Evolutionary conservation across 768 basidiomycete genomes (phyloP).

Genomic region (Boletus rufocinnamomeus): DNA sequence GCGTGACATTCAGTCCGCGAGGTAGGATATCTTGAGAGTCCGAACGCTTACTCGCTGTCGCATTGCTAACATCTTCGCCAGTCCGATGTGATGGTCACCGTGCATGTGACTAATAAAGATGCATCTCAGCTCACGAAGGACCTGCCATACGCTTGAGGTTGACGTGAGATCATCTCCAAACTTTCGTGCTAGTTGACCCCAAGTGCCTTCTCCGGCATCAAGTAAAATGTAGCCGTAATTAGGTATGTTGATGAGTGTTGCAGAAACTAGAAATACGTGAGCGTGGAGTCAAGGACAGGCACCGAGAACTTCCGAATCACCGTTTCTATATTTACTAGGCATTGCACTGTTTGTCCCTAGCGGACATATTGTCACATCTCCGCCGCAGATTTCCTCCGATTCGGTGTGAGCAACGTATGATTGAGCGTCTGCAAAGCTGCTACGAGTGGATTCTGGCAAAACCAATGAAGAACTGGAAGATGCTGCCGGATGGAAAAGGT

Average conservation of each 20-base stretch:
- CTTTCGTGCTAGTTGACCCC: conserved; percentile 81
- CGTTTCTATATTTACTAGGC: conserved; percentile 86
- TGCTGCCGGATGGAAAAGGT: conserved; percentile 35
- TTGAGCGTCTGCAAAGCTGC: conserved; percentile 44
- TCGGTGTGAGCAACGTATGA: background rate
- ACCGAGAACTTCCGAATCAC: conserved; percentile 40
- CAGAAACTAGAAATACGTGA: conserved; percentile 53
- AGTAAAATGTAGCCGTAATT: conserved; percentile 73
- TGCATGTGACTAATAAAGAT: conserved; percentile 91
- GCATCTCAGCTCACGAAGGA: conserved; percentile 70
- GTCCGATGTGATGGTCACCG: conserved; percentile 89
- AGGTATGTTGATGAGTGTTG: conserved; percentile 78
- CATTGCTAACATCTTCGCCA: conserved; percentile 71
- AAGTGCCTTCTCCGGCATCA: conserved; percentile 91
- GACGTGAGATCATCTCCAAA: conserved; percentile 56
- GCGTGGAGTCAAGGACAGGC: background rate
- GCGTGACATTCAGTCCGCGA: conserved; percentile 2
- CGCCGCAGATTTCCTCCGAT: conserved; percentile 42
- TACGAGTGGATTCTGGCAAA: conserved; percentile 34
- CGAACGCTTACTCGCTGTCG: conserved; percentile 55
- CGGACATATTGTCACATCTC: conserved; percentile 68
- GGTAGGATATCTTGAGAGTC: background rate
- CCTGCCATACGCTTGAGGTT: conserved; percentile 49
- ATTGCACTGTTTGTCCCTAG: conserved; percentile 89
- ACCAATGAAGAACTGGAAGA: conserved; percentile 14